These are phyloP conservation scores for Candida yuanshanica DNA, from an alignment of 805 yeast genomes.

Conservation along the genomic window DNA sequence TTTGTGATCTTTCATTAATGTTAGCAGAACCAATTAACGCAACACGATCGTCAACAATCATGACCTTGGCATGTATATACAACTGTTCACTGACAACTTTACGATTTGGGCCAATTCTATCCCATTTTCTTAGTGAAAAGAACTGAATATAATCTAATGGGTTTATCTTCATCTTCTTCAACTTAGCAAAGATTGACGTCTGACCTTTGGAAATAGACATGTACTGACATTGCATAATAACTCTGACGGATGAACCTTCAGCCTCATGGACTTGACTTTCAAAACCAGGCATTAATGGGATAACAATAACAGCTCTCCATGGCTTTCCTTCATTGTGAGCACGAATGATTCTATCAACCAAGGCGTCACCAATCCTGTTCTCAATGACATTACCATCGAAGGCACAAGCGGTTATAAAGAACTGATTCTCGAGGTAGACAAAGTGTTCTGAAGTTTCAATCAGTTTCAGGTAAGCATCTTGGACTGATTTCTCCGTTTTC, in stretches of 20 bases:
- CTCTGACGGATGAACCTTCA: constrained; percentile 91
- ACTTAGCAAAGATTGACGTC: constrained; percentile 78
- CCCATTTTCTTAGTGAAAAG: constrained; percentile 93
- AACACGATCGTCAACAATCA: constrained; percentile 88
- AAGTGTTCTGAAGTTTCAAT: constrained; percentile 92
- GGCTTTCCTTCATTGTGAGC: constrained; percentile 71
- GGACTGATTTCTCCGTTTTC: constrained; percentile 83
- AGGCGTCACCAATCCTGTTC: constrained; percentile 91
- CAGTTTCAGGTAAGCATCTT: constrained; percentile 82
- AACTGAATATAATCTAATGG: constrained; percentile 92
- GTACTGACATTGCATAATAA: constrained; percentile 94
- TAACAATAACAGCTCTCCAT: constrained; percentile 89
- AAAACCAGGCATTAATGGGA: constrained; percentile 98
- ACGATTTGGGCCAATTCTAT: constrained; percentile 72
- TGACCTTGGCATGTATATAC: constrained; percentile 87
- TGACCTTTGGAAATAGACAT: constrained; percentile 90
- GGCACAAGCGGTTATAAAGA: constrained; percentile 84
- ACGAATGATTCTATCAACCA: constrained; percentile 90
- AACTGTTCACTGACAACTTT: constrained; percentile 83
- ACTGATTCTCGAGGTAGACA: constrained; percentile 93
- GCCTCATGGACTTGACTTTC: constrained; percentile 88
- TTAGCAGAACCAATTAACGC: constrained; percentile 98
- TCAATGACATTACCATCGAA: constrained; percentile 80
- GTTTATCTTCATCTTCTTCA: constrained; percentile 71
- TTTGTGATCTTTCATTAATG: constrained; percentile 92